These are phyloP conservation scores for Polyplosphaeria fusca DNA, from an alignment of 495 filamentous ascomycete genomes.

Conservation along the genomic window DNA sequence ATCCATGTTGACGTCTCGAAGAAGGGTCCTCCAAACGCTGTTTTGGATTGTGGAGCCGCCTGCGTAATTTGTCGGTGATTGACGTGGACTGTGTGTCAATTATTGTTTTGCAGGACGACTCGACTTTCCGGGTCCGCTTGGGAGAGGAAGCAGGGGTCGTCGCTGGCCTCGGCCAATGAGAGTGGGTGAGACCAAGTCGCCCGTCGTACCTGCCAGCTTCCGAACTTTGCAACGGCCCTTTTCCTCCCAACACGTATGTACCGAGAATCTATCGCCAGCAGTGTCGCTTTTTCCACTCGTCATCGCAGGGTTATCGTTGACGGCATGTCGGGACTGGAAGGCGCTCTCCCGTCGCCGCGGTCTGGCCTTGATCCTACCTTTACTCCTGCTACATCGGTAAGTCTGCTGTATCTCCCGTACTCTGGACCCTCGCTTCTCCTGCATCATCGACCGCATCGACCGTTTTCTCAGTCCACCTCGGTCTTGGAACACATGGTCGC, in stretches of 20 bases:
- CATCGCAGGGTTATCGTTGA: background rate
- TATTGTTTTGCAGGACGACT: background rate
- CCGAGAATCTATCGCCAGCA: no score
- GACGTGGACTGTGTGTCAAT: background rate
- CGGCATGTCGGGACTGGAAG: background rate
- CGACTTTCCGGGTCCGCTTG: slow-evolving; percentile 9
- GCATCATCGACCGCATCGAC: background rate
- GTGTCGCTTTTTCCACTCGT: background rate
- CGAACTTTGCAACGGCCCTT: background rate
- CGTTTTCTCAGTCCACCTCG: background rate
- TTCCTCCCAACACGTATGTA: background rate
- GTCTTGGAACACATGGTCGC: background rate
- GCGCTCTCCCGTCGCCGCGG: background rate
- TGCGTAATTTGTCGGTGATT: slow-evolving; percentile 25
- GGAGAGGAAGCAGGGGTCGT: no score
- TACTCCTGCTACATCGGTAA: no score
- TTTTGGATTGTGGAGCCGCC: background rate
- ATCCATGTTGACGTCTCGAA: background rate
- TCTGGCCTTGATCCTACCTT: background rate
- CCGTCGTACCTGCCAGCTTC: background rate
- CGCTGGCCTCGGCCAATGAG: slow-evolving; percentile 2
- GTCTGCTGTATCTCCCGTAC: background rate
- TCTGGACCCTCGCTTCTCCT: background rate
- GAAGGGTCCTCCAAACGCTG: background rate
- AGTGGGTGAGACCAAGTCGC: no score